A percentile compares a stretch with the other conserved stretches of the same genome.
These are phyloP conservation scores for Rubroboletus pulcherrimus DNA, from an alignment of 768 basidiomycete species.

Conservation along the genomic window DNA sequence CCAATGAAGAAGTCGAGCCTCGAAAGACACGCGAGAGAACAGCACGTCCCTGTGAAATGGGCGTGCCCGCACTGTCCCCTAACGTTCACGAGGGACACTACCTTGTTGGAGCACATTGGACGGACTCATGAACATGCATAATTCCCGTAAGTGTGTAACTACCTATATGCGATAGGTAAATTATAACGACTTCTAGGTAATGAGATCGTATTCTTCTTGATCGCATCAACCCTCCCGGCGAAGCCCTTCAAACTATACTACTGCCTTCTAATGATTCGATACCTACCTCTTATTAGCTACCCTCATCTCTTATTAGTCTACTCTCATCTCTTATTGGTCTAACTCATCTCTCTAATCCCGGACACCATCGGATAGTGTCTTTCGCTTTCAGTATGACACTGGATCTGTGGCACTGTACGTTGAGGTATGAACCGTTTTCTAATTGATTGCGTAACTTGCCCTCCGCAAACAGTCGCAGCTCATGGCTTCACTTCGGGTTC, in stretches of 20 bases:
- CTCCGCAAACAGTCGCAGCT: not conserved
- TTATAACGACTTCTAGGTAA: not conserved
- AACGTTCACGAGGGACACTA: conserved; percentile 2
- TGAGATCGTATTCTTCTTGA: not conserved
- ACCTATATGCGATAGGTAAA: not conserved
- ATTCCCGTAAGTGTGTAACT: not conserved
- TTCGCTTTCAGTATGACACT: not conserved
- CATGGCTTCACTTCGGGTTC: not conserved
- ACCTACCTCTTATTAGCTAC: not conserved
- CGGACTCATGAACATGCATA: not conserved
- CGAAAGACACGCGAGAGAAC: conserved; percentile 8
- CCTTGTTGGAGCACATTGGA: not conserved
- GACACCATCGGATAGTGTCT: not conserved
- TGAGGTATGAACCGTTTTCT: conserved; percentile 8
- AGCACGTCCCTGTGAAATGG: conserved; percentile 13
- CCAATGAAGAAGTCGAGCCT: conserved; percentile 10
- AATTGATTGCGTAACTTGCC: not conserved
- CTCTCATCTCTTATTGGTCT: not conserved
- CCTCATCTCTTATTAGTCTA: not conserved
- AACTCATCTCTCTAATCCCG: not conserved
- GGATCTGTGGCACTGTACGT: not conserved
- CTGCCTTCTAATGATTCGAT: not conserved
- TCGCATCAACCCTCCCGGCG: not conserved
- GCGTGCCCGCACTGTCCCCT: not conserved
- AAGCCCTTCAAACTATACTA: not conserved